Evolutionary conservation across 2,329 filamentous ascomycete genomes (phyloP).

Genomic region (Hymenotorrendiella dingleyae): DNA sequence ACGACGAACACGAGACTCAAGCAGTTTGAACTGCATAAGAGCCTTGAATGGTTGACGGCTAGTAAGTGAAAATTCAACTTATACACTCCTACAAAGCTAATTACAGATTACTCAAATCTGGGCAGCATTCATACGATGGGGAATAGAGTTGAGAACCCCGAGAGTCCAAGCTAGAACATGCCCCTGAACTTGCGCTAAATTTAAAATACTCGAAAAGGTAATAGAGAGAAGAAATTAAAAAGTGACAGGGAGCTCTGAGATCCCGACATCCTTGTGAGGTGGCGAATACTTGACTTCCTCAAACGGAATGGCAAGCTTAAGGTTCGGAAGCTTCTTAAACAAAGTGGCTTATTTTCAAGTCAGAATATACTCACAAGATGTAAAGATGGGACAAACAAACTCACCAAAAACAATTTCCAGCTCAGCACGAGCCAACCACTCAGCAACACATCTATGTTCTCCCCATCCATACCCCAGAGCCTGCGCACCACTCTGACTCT

Average conservation of each 20-base stretch:
- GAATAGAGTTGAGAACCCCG: too few relatives aligned
- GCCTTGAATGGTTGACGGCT: too few relatives aligned
- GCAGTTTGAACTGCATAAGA: too few relatives aligned
- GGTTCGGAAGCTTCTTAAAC: conserved; percentile 34
- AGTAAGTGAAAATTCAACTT: too few relatives aligned
- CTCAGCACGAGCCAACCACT: conserved; percentile 38
- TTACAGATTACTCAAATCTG: too few relatives aligned
- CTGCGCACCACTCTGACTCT: conserved; percentile 30
- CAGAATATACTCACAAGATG: neutral
- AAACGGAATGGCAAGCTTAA: conserved; percentile 36
- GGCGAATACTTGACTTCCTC: conserved; percentile 36
- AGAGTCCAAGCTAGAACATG: too few relatives aligned
- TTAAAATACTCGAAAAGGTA: too few relatives aligned
- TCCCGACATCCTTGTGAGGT: conserved; percentile 36
- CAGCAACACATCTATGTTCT: conserved; percentile 41
- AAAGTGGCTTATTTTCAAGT: conserved; percentile 29
- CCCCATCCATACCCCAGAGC: conserved; percentile 42
- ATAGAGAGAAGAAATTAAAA: conserved; percentile 3
- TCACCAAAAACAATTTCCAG: conserved; percentile 39
- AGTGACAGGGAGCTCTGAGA: conserved; percentile 32
- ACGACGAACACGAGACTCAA: too few relatives aligned
- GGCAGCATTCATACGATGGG: too few relatives aligned
- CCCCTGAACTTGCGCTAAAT: too few relatives aligned
- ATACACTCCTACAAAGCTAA: too few relatives aligned
- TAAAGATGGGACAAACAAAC: conserved; percentile 12